Base-by-base conservation (phyloP, 176 grass and related monocot species). In the Oryza brachyantha region DNA sequence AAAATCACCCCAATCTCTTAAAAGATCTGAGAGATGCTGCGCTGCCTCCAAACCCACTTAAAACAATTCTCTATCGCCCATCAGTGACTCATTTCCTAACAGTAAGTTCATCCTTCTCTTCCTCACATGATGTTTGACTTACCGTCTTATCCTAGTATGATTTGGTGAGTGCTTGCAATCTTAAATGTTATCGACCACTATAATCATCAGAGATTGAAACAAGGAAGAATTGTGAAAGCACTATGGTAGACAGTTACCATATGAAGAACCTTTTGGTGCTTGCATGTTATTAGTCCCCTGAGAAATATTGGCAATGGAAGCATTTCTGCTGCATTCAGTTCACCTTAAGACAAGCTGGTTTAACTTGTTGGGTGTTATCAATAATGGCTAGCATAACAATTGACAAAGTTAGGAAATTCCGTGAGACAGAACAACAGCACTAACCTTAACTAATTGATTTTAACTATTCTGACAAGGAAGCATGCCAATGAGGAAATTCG, bases 11-110 rank as follows among this genome's bases (percentile, higher is more conserved):
- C 14, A 93, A 87, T 86, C 79, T 97, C 43, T 79, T 94, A 13
- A 86, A 88, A 59, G 94, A 97, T 84, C 80, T 94, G 77, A 90
- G 88, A 85, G 94, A 97, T 78, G 86, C 85, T 12, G 81, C 76
- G 1, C 84, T 97, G 62, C 94, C 94, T 61, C 82, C 94, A 24
- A 97, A 97, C 78, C 89, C 94, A 81, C 85, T 81, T 38, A 97
- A 97, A 74, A 87, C 88, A 48, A 84, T 92, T 76, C 81, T 97
- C 36, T 84, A 94, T 81, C 91, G 85, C 27, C 94, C 91, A 43
- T 92, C 85, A 5, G 63, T 75, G 70, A 75, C 89, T 60, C 94
- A 97, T 94, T 97, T 92, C 78, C 83, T 97, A 28, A 87, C 62
- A 28, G 94, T 93, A 73, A 87, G 86, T 72, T 66, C 31, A 54